phyloP scores from a whole-genome alignment of 2,329 filamentous ascomycete genomes.

The Trichoderma pleuroti region DNA sequence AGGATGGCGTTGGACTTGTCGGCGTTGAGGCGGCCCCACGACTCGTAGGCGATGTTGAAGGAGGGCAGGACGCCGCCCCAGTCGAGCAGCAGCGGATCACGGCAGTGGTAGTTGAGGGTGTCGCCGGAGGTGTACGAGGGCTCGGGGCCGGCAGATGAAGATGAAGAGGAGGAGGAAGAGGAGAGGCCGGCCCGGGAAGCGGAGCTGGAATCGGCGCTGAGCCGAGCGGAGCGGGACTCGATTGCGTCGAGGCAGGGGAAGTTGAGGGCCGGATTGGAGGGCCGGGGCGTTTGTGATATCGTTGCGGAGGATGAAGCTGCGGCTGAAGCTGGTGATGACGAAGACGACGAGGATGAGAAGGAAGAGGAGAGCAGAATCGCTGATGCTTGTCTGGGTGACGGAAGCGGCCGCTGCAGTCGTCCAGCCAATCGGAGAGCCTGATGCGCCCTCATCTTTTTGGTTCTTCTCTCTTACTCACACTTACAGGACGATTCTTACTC shows the following conservation, averaged over 20 bases:
- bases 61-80: slow-evolving; percentile 91
- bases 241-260: slow-evolving; percentile 88
- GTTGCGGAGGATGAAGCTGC: neutral
- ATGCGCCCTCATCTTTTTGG: slow-evolving; percentile 17
- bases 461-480: neutral
- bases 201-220: slow-evolving; percentile 47
- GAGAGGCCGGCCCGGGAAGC: slow-evolving; percentile 40
- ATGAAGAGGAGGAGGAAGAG: slow-evolving; percentile 60
- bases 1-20: slow-evolving; percentile 86
- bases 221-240: slow-evolving; percentile 71
- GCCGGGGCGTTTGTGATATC: slow-evolving; percentile 9
- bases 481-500: no score
- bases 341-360: slow-evolving; percentile 40
- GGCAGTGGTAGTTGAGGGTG: slow-evolving; percentile 73
- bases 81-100: slow-evolving; percentile 75
- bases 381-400: slow-evolving; percentile 23
- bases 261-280: slow-evolving; percentile 79
- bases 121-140: slow-evolving; percentile 89
- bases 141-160: slow-evolving; percentile 62
- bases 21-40: slow-evolving; percentile 78
- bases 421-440: slow-evolving; percentile 16
- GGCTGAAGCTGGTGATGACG: neutral
- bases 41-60: slow-evolving; percentile 89
- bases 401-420: slow-evolving; percentile 26
- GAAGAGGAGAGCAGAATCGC: slow-evolving; percentile 22